Conservation (phyloP, 306 rosid genomes). For the Senna siamea region DNA sequence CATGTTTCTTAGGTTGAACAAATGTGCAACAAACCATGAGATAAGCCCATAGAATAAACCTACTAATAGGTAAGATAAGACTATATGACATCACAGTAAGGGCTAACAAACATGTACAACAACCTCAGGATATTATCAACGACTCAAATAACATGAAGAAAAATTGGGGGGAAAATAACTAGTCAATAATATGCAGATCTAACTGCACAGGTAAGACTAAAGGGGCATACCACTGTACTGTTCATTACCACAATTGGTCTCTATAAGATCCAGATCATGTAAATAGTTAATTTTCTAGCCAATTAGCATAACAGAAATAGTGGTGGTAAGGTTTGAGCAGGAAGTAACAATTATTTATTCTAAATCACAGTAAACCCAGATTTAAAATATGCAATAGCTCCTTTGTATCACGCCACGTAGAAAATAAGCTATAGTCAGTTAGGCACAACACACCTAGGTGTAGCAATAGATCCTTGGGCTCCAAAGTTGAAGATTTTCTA, state of each 20-base stretch:
- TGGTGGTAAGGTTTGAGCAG: neutral
- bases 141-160: no score
- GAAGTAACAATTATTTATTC: neutral
- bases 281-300: neutral
- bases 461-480: slow-evolving; percentile 66
- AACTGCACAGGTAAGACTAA: no score
- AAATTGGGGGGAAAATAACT: no score
- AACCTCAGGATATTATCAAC: neutral
- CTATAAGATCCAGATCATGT: neutral
- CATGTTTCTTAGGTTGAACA: no score
- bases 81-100: neutral
- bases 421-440: slow-evolving; percentile 11
- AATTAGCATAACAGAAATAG: neutral
- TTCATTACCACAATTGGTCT: no score
- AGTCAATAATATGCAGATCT: no score
- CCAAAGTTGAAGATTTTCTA: slow-evolving; percentile 65
- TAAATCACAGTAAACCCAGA: no score
- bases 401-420: neutral
- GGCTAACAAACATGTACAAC: neutral
- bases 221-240: neutral
- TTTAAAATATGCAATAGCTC: neutral
- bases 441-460: slow-evolving; percentile 66
- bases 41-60: neutral
- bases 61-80: neutral
- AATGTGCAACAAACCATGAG: neutral